A percentile compares a stretch with the other conserved stretches of the same genome.
Evolutionary conservation across 2,329 filamentous ascomycete genomes (phyloP).

Genomic region (Aspergillus quadrilineatus): DNA sequence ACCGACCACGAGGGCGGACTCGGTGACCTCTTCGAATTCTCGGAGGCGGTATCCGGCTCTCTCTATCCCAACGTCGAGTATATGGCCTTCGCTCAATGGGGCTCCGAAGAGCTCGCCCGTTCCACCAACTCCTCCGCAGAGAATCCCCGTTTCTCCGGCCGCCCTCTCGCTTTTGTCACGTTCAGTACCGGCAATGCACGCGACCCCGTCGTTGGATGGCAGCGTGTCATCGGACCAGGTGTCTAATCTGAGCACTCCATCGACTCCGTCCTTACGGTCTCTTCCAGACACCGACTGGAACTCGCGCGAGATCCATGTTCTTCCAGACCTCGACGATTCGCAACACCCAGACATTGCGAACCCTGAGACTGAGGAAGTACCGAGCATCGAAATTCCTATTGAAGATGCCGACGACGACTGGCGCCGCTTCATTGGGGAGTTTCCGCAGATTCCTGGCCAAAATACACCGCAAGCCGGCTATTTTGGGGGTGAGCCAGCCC

Average conservation of each 20-base stretch:
- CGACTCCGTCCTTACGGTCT: constrained; percentile 70
- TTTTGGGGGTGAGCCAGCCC: constrained; percentile 20
- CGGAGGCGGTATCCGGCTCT: constrained; percentile 58
- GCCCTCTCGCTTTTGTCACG: constrained; percentile 70
- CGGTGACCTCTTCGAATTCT: constrained; percentile 38
- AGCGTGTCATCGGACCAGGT: constrained; percentile 86
- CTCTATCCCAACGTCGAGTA: constrained; percentile 58
- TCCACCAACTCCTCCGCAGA: constrained; percentile 50
- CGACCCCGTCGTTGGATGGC: constrained; percentile 84
- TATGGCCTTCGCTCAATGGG: constrained; percentile 58
- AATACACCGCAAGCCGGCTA: constrained; percentile 22
- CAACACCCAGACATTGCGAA: constrained; percentile 25
- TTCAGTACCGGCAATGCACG: constrained; percentile 70
- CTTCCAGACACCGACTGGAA: constrained; percentile 64
- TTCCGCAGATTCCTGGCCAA: constrained; percentile 38
- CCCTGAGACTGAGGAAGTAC: constrained; percentile 28
- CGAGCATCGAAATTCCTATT: constrained; percentile 38
- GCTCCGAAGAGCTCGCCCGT: constrained; percentile 49
- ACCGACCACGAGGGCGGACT: constrained; percentile 38
- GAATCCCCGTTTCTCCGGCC: constrained; percentile 72
- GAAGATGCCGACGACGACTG: constrained; percentile 56
- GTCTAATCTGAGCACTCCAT: constrained; percentile 76
- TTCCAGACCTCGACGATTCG: constrained; percentile 31
- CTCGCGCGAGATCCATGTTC: constrained; percentile 34
- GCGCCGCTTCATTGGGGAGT: constrained; percentile 49